Evolutionary conservation across 805 yeast species (phyloP), one percentile per base, ranked within the genome.

Genomic region (Saccharomycopsis olivae): DNA sequence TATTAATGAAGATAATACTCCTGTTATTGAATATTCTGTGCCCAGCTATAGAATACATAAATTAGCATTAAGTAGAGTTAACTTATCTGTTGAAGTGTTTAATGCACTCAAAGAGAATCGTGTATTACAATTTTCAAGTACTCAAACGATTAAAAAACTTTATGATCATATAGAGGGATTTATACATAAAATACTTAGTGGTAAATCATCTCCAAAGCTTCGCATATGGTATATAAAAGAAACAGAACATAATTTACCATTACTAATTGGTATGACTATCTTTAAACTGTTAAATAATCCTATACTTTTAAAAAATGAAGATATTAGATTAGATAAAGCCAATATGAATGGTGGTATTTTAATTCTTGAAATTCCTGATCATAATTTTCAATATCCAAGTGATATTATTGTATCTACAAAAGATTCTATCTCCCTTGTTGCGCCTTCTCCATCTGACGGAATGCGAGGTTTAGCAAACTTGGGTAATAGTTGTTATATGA

Each of bases 401-500:
- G 38, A 39, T 6, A 4, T 32, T 3, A 15, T 43, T 4, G 9
- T 19, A 3, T 8, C 17, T 16, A 43, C 35, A 23, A 28, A 39
- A 10, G 27, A 39, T 21, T 33, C 16, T 20, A 6, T 13, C 15
- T 10, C 10, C 5, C 8, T 5, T 15, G 10, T 8, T 15, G 30
- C 14, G 5, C 30, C 15, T 6, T 21, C 13, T 11, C 43, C 43
- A n/a, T 52, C 64, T 1, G 52, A 55, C 40, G 88, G 96, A 48
- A 54, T 65, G 35, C 57, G 67, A 43, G 79, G 96, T 46, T 49
- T 79, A 53, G 62, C 68, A 38, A 88, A 85, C 53, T 61, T 87
- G 46, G 96, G 96, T 2, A 88, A 88, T 55, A 78, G 94, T 0
- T 88, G 96, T 57, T 88, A 86, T 57, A 87, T 88, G 96, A 87